phyloP scores from a whole-genome alignment of 2,329 filamentous ascomycete species.

The Escovopsis sp. region DNA sequence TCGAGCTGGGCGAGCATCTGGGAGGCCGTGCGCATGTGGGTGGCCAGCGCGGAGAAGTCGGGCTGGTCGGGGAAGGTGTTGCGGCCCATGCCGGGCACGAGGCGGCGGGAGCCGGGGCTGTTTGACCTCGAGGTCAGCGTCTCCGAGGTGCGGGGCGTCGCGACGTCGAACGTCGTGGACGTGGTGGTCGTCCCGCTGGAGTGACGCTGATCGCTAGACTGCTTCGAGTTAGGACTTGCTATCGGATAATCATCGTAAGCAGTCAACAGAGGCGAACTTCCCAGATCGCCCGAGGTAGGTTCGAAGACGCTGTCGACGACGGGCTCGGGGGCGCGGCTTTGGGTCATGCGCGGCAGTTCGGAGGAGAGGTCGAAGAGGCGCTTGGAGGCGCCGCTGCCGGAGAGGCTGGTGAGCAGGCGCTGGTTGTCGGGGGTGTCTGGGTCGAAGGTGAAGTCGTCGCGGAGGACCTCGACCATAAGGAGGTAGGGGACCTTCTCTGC shows the following conservation, averaged over 20 bases:
- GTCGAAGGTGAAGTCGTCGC: constrained; percentile 73
- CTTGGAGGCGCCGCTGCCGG: constrained; percentile 42
- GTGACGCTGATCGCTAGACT: constrained; percentile 30
- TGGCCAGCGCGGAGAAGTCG: constrained; percentile 69
- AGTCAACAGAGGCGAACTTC: constrained; percentile 55
- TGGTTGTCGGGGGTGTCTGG: constrained; percentile 61
- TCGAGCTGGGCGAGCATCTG: constrained; percentile 80
- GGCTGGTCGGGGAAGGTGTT: constrained; percentile 51
- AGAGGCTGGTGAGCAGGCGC: constrained; percentile 42
- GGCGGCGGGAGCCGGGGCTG: constrained; percentile 46
- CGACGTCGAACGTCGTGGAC: constrained; percentile 43
- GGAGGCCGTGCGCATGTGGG: constrained; percentile 75
- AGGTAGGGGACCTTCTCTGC: constrained; percentile 76
- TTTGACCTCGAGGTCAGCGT: constrained; percentile 51
- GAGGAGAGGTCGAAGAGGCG: constrained; percentile 52
- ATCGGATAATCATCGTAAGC: constrained; percentile 35
- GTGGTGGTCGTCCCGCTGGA: constrained; percentile 48
- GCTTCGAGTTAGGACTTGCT: constrained; percentile 14
- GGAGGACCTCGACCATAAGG: constrained; percentile 69
- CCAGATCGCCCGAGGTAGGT: constrained; percentile 63
- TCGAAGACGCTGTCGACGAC: constrained; percentile 65
- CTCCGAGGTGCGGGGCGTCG: constrained; percentile 56
- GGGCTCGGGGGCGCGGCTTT: constrained; percentile 27
- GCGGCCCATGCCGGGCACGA: constrained; percentile 42
- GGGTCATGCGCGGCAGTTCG: constrained; percentile 44